Percentiles rank a stretch among this genome's conserved stretches.
Evolutionary conservation across 208 protist genomes (phyloP).

Genomic region (Crithidia mellificae): DNA sequence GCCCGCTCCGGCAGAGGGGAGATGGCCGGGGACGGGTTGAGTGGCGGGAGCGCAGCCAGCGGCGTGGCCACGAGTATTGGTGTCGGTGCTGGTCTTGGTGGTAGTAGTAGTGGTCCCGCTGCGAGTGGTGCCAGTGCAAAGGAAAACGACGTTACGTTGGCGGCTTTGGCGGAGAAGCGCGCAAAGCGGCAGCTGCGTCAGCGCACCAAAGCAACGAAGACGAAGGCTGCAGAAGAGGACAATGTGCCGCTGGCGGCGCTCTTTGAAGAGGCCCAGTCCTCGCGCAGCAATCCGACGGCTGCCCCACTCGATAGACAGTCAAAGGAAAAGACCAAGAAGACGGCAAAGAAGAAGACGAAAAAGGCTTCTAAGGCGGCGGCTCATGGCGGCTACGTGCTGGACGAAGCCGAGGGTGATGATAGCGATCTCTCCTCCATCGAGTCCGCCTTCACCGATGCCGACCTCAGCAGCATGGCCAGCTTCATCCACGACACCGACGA

Average conservation of each 20-base stretch:
- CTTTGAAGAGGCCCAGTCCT: neutral
- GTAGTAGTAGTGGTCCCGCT: too few species aligned
- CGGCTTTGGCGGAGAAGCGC: neutral
- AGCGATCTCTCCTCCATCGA: conserved; percentile 21
- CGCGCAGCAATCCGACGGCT: neutral
- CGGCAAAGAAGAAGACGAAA: too few species aligned
- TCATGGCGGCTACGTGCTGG: conserved; percentile 36
- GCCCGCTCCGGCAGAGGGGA: conserved; percentile 5
- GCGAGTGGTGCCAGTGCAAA: neutral
- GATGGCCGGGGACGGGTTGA: conserved; percentile 20
- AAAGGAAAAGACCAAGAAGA: conserved; percentile 1
- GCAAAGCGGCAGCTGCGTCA: neutral
- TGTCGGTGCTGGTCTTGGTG: too few species aligned
- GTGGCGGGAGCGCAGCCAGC: neutral
- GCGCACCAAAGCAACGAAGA: neutral
- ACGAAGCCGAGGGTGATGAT: conserved; percentile 28
- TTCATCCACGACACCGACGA: conserved; percentile 34
- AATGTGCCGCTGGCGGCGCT: conserved; percentile 16
- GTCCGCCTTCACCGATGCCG: conserved; percentile 20
- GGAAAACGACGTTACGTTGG: neutral
- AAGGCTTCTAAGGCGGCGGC: too few species aligned
- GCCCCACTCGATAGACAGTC: neutral
- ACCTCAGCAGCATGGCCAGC: conserved; percentile 24
- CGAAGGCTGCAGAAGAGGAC: conserved; percentile 7
- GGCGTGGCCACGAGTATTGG: neutral